A percentile compares a stretch with the other conserved stretches of the same genome.
These are phyloP conservation scores for Rhizopogon roseolus DNA, from an alignment of 768 basidiomycete species.

Conservation along the genomic window DNA sequence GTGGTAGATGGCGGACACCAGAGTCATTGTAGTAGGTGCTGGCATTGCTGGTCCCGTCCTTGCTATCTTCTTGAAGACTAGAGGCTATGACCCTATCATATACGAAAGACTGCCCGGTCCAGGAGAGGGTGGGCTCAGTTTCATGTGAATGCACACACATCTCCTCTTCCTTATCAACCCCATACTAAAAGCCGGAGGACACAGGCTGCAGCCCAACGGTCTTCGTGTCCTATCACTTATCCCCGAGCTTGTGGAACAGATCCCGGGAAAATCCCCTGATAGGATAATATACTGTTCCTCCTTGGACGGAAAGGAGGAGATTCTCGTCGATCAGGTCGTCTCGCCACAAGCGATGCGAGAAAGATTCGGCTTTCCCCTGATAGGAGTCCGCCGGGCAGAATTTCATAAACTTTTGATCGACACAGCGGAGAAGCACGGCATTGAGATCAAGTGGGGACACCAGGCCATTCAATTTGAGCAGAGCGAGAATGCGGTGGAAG, in stretches of 20 bases:
- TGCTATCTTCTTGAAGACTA: slow-evolving; percentile 30
- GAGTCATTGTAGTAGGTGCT: slow-evolving; percentile 33
- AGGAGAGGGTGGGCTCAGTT: slow-evolving; percentile 25
- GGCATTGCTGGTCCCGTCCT: slow-evolving; percentile 38
- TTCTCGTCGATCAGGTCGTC: slow-evolving; percentile 22
- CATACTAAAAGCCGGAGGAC: not conserved
- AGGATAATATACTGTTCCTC: slow-evolving; percentile 10
- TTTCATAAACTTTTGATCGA: slow-evolving; percentile 28
- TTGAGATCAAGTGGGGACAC: slow-evolving; percentile 30
- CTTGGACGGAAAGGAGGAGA: slow-evolving; percentile 18
- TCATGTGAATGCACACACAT: slow-evolving; percentile 19
- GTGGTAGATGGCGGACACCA: slow-evolving; percentile 11
- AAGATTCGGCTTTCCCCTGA: slow-evolving; percentile 20
- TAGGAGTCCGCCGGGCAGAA: slow-evolving; percentile 25
- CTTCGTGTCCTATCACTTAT: slow-evolving; percentile 22
- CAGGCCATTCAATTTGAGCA: slow-evolving; percentile 29
- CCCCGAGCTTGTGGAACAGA: slow-evolving; percentile 20
- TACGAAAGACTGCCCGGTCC: slow-evolving; percentile 25
- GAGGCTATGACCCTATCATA: slow-evolving; percentile 33
- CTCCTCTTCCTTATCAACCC: not conserved
- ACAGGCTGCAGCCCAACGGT: slow-evolving; percentile 26
- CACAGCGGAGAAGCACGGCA: slow-evolving; percentile 24
- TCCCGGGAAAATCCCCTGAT: slow-evolving; percentile 16
- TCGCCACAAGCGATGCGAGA: slow-evolving; percentile 14
- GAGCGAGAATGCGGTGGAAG: slow-evolving; percentile 21